These are phyloP conservation scores for Nepenthes alata DNA, from an alignment of 179 eudicot species.

Conservation along the genomic window DNA sequence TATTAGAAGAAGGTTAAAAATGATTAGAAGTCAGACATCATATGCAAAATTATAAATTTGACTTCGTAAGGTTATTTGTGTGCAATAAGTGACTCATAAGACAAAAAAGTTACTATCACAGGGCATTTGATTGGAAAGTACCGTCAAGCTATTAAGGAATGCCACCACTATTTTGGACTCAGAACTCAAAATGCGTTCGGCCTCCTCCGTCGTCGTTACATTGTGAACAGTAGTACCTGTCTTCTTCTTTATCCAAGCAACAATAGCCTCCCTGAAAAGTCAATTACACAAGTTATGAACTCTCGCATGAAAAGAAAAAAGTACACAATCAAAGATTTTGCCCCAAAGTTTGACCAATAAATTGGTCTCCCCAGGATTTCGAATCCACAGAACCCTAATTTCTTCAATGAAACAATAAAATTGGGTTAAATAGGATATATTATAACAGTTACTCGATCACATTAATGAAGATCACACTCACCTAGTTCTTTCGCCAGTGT, in stretches of 20 bases:
- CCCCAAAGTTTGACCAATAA: background rate
- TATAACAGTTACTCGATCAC: background rate
- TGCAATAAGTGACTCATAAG: background rate
- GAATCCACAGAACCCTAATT: background rate
- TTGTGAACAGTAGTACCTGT: slow-evolving; percentile 36
- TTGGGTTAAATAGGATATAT: background rate
- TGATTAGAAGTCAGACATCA: no score
- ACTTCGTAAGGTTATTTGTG: background rate
- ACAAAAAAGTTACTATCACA: background rate
- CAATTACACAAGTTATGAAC: background rate
- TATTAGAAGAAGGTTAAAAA: no score
- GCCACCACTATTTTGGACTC: slow-evolving; percentile 38
- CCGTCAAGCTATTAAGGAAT: slow-evolving; percentile 27
- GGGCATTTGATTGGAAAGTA: background rate
- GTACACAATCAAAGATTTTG: background rate
- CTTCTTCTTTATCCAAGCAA: slow-evolving; percentile 58
- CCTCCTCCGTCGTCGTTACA: slow-evolving; percentile 38
- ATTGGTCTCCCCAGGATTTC: background rate
- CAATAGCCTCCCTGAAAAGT: slow-evolving; percentile 40
- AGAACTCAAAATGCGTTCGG: slow-evolving; percentile 30
- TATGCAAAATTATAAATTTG: no score
- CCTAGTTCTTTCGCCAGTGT: slow-evolving; percentile 44
- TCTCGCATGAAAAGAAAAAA: background rate
- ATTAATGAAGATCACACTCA: slow-evolving; percentile 14
- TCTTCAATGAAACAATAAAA: background rate